Base-by-base conservation (phyloP, 2,329 filamentous ascomycete species). In the Trichothecium roseum region DNA sequence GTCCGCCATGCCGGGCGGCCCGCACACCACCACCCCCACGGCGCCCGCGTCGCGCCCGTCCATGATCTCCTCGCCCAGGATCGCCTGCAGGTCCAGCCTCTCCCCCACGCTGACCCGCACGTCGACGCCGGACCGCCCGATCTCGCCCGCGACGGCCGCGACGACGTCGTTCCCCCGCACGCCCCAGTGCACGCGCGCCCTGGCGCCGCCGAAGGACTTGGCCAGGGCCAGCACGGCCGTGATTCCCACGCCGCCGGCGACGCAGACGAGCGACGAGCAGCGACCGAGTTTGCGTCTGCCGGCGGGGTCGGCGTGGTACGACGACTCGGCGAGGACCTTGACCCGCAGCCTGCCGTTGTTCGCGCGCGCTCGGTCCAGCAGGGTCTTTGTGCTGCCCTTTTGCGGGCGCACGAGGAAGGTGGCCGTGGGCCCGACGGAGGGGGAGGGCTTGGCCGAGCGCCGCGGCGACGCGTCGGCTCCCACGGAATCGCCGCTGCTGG, bases 381-480 rank as follows among this genome's bases (percentile, higher is more conserved):
- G 42, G 14, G 38, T 30, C 12, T 28, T 31, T 2, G 46, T 50
- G 8, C 39, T 35, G 10, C 46, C 46, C 7, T 20, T 32, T 18
- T 43, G 46, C 1, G 36, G 39, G 8, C 47, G 46, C 14, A 45
- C 37, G 14, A 46, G 37, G 39, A 48, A 45, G 26, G 36, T 37
- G 7, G 37, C 37, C 24, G 18, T 32, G n/a, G 32, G 35, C 14
- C 16, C 5, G 14, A 20, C 8, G 12, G 36, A 30, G 14, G 12
- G 5, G 13, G 15, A 18, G 8, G 22, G 10, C 24, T 14, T 18
- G 8, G n/a, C 9, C 35, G 15, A 32, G n/a, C 15, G 30, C 30
- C 7, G 26, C 20, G 14, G 20, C n/a, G 10, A 9, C 9, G 3
- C 4, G 26, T 34, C 10, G 35, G 35, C 15, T 14, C n/a, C 16